Evolutionary conservation across 768 basidiomycete species (phyloP).

Genomic region (Astraeus odoratus): DNA sequence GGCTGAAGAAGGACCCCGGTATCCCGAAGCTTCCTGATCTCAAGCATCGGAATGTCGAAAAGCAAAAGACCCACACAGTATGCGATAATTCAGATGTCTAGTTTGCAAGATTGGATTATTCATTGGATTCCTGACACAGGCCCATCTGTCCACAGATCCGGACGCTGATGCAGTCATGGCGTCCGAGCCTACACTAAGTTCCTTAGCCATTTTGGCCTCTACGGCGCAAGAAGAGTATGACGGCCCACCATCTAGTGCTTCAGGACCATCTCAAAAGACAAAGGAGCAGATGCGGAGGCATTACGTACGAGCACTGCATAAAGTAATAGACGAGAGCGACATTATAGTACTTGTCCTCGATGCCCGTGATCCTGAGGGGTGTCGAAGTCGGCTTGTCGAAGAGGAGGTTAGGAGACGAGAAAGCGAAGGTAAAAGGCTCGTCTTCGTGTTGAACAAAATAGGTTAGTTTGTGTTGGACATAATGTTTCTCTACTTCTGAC

Average conservation of each 20-base stretch:
- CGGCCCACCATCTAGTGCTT: slow-evolving; percentile 22
- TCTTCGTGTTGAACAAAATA: slow-evolving; percentile 96
- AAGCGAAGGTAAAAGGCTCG: slow-evolving; percentile 82
- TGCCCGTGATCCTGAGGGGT: slow-evolving; percentile 93
- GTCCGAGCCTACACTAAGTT: slow-evolving; percentile 62
- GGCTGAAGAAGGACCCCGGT: slow-evolving; percentile 85
- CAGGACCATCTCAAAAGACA: slow-evolving; percentile 37
- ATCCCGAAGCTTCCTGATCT: slow-evolving; percentile 75
- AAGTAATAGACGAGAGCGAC: slow-evolving; percentile 91
- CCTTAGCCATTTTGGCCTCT: slow-evolving; percentile 47
- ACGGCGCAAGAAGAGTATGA: slow-evolving; percentile 12
- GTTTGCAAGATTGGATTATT: neutral
- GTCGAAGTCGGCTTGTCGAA: slow-evolving; percentile 86
- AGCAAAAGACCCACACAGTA: slow-evolving; percentile 38
- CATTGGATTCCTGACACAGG: slow-evolving; percentile 9
- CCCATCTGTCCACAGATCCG: slow-evolving; percentile 32
- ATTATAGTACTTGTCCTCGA: slow-evolving; percentile 87
- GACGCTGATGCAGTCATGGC: slow-evolving; percentile 57
- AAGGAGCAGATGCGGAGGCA: slow-evolving; percentile 66
- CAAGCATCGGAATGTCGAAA: slow-evolving; percentile 51
- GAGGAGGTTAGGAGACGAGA: slow-evolving; percentile 87
- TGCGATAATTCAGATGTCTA: slow-evolving; percentile 15
- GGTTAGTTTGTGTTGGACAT: slow-evolving; percentile 43
- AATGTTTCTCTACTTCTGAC: neutral
- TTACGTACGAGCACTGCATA: slow-evolving; percentile 76